These are phyloP conservation scores for Trichoderma arundinaceum DNA, from an alignment of 2,329 filamentous ascomycete genomes.

Conservation along the genomic window DNA sequence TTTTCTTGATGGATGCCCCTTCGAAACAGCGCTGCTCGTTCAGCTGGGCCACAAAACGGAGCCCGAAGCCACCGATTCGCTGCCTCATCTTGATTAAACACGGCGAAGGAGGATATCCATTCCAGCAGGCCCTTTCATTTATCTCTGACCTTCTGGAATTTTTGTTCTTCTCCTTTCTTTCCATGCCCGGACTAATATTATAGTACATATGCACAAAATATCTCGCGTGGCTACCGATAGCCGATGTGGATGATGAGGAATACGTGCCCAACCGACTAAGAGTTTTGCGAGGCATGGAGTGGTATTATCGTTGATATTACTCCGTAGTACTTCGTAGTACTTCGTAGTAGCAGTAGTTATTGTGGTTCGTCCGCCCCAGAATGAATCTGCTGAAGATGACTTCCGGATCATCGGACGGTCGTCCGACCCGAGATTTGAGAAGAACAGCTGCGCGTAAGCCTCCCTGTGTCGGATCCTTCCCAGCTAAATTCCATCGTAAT, in stretches of 20 bases:
- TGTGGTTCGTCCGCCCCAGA: no score
- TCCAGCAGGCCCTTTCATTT: constrained; percentile 22
- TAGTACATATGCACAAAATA: constrained; percentile 1
- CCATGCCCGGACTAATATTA: not conserved
- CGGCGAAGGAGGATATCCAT: not conserved
- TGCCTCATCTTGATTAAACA: constrained; percentile 26
- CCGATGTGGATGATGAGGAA: constrained; percentile 16
- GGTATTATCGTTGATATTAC: not conserved
- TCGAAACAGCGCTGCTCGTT: constrained; percentile 10
- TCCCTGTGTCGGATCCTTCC: constrained; percentile 5
- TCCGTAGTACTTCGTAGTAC: no score
- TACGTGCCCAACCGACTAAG: constrained; percentile 2
- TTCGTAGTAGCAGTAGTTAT: no score
- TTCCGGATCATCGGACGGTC: constrained; percentile 9
- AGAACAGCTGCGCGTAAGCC: constrained; percentile 22
- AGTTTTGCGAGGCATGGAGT: not conserved
- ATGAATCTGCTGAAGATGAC: constrained; percentile 3
- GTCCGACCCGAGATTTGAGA: constrained; percentile 5
- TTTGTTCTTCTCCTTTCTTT: not conserved
- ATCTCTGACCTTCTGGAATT: constrained; percentile 17
- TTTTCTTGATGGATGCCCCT: not conserved
- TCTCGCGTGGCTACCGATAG: constrained; percentile 12
- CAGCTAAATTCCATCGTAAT: constrained; percentile 7
- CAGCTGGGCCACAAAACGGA: constrained; percentile 11
- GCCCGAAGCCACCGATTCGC: constrained; percentile 24